Evolutionary conservation across 768 basidiomycete genomes (phyloP).

Genomic region (Lentinula sp.): DNA sequence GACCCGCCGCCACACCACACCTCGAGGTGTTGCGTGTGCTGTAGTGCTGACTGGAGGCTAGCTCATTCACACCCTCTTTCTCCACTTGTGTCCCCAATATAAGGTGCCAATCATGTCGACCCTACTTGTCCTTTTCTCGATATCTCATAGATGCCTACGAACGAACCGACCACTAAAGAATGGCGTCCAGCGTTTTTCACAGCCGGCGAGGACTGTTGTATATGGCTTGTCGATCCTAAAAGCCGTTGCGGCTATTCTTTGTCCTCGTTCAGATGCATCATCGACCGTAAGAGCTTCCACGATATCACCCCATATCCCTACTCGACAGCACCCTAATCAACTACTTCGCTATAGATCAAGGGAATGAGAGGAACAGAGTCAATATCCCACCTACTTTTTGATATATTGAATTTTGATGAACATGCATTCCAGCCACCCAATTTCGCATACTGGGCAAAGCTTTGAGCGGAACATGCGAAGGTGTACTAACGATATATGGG

Average conservation of each 20-base stretch:
- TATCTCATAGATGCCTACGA: not conserved
- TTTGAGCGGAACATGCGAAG: not conserved
- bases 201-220: slow-evolving; percentile 2
- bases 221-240: slow-evolving; percentile 1
- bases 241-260: not conserved
- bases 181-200: not conserved
- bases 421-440: slow-evolving; percentile 1
- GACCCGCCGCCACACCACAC: not conserved
- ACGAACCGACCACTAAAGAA: slow-evolving; percentile 1
- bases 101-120: not conserved
- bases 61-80: not conserved
- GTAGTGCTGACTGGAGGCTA: not conserved
- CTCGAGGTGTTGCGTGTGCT: not conserved
- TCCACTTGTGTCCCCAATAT: not conserved
- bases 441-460: not conserved
- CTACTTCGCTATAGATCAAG: not conserved
- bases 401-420: not conserved
- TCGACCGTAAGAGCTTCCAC: slow-evolving; percentile 1
- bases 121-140: not conserved
- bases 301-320: not conserved
- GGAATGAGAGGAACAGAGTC: not conserved
- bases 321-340: not conserved
- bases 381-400: not conserved
- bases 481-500: no score
- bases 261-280: not conserved